These are phyloP conservation scores for Geranium brycei DNA, from an alignment of 345 rosid genomes.

Conservation along the genomic window DNA sequence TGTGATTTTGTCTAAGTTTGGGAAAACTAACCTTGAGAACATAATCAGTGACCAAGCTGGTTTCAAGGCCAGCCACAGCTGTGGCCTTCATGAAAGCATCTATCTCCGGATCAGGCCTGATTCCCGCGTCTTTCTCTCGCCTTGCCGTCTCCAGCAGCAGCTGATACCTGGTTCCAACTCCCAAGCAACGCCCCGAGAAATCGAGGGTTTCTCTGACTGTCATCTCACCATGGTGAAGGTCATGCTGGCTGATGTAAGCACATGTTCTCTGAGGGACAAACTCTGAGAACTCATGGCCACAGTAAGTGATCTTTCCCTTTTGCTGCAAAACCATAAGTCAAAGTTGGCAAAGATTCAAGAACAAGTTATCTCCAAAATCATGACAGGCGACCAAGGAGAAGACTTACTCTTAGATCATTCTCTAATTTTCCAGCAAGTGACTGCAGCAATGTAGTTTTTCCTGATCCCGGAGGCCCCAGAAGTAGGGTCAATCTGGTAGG, in stretches of 20 bases:
- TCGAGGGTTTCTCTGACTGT: conserved; percentile 37
- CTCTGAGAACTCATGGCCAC: conserved; percentile 31
- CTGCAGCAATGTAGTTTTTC: conserved; percentile 27
- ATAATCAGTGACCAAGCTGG: conserved; percentile 21
- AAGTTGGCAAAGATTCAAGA: too few species aligned
- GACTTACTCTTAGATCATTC: conserved; percentile 15
- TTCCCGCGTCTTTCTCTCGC: conserved; percentile 29
- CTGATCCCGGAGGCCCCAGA: conserved; percentile 34
- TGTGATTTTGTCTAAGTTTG: too few species aligned
- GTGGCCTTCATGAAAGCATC: conserved; percentile 29
- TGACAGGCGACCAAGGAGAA: not conserved
- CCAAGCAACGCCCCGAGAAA: conserved; percentile 33
- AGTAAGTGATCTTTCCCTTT: conserved; percentile 29
- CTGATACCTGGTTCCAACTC: conserved; percentile 27
- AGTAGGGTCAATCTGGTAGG: conserved; percentile 24
- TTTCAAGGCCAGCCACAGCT: conserved; percentile 24
- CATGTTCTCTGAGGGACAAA: conserved; percentile 36
- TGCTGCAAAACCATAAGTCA: conserved; percentile 9
- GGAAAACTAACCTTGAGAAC: conserved; percentile 21
- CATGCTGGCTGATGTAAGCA: conserved; percentile 33
- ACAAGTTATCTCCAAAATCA: too few species aligned
- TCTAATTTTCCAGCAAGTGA: conserved; percentile 30
- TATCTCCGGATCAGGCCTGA: conserved; percentile 27
- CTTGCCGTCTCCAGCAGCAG: conserved; percentile 27
- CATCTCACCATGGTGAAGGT: conserved; percentile 34